These are phyloP conservation scores for sorghum (Sorghum bicolor) DNA, from an alignment of 176 grass and related monocot genomes.

Conservation along the genomic window Sorghum_bicolor_NCBIv3 NC_012878.2:3079001-3079500, in stretches of 20 bases:
- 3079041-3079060: not conserved
- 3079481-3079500: not conserved
- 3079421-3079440: slow-evolving; percentile 65
- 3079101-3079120: no score
- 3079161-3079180: not conserved
- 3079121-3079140: no score
- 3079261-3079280: slow-evolving; percentile 32
- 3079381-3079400: slow-evolving; percentile 64
- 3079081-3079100: no score
- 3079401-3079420: slow-evolving; percentile 90
- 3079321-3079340: slow-evolving; percentile 72
- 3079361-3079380: slow-evolving; percentile 89
- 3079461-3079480: slow-evolving; percentile 32
- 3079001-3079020: not conserved
- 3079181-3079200: slow-evolving; percentile 17
- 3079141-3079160: not conserved
- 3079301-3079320: slow-evolving; percentile 37
- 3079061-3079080: not conserved
- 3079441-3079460: slow-evolving; percentile 74
- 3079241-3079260: not conserved
- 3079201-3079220: slow-evolving; percentile 29
- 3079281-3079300: not conserved
- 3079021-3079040: not conserved
- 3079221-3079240: slow-evolving; percentile 51
- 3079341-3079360: slow-evolving; percentile 63